Conservation (phyloP, 2,329 filamentous ascomycete genomes). For the Fusarium paranaense region DNA sequence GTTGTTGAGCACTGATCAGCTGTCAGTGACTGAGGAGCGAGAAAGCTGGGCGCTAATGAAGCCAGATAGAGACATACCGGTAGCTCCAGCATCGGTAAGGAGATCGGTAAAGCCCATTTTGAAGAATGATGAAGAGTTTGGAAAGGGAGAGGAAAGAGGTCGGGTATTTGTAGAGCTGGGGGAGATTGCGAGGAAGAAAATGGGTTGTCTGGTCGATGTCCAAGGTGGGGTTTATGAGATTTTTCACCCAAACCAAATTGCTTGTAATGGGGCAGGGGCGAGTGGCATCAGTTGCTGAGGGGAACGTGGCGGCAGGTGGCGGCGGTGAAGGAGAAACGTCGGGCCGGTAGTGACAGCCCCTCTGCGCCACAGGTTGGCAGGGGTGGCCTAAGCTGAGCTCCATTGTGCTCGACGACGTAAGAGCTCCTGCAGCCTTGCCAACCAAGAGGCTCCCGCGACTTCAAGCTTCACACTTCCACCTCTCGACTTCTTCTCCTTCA, state of each 20-base stretch:
- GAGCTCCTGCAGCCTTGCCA: constrained; percentile 53
- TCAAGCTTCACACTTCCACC: constrained; percentile 8
- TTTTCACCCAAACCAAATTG: constrained; percentile 49
- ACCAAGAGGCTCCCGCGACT: constrained; percentile 19
- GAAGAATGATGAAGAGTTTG: constrained; percentile 47
- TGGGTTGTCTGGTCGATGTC: constrained; percentile 53
- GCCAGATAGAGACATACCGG: constrained; percentile 50
- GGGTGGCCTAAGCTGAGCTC: constrained; percentile 27
- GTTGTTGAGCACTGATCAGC: constrained; percentile 72
- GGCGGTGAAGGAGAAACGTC: constrained; percentile 30
- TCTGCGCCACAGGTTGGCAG: constrained; percentile 7
- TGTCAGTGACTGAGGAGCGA: constrained; percentile 49
- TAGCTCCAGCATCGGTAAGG: constrained; percentile 72
- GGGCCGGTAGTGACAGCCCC: constrained; percentile 9
- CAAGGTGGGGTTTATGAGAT: constrained; percentile 57
- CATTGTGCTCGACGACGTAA: constrained; percentile 53
- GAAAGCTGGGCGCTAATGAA: constrained; percentile 42
- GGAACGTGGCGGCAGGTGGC: constrained; percentile 38
- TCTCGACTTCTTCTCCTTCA: constrained; percentile 13
- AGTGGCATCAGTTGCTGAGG: constrained; percentile 35
- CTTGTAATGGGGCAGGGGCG: constrained; percentile 38
- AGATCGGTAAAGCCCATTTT: constrained; percentile 79
- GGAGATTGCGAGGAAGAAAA: constrained; percentile 47
- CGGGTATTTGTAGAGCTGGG: constrained; percentile 46
- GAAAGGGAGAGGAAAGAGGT: constrained; percentile 39